Percentiles rank a stretch among this genome's conserved stretches.
These are phyloP conservation scores for Diaporthe aspalathi DNA, from an alignment of 2,329 filamentous ascomycete genomes.

Conservation along the genomic window DNA sequence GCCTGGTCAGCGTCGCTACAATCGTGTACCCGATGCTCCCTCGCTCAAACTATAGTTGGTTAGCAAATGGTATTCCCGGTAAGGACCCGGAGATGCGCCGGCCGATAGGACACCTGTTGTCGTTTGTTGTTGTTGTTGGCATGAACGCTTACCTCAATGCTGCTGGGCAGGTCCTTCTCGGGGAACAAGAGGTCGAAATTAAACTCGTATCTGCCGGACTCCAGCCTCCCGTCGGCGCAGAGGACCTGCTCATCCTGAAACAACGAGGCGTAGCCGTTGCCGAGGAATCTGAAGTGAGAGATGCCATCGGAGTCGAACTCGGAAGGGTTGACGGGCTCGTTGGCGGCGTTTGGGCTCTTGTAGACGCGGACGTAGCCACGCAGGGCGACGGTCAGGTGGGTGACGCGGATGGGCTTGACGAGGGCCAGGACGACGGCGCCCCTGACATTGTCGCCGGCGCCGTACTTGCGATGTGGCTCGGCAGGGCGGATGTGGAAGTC, in stretches of 20 bases:
- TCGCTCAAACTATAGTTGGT: constrained; percentile 81
- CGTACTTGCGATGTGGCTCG: constrained; percentile 82
- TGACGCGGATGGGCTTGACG: constrained; percentile 79
- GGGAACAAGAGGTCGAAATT: constrained; percentile 59
- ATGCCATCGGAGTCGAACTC: constrained; percentile 50
- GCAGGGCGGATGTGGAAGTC: constrained; percentile 83
- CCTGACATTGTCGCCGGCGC: constrained; percentile 78
- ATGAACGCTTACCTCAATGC: constrained; percentile 81
- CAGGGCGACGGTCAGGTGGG: constrained; percentile 81
- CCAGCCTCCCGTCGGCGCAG: constrained; percentile 81
- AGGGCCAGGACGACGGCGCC: constrained; percentile 80
- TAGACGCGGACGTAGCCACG: constrained; percentile 85
- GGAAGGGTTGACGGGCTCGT: constrained; percentile 58
- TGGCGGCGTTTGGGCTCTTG: constrained; percentile 72
- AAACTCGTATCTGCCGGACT: constrained; percentile 82
- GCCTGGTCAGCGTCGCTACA: constrained; percentile 88
- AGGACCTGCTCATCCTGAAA: constrained; percentile 86
- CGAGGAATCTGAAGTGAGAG: constrained; percentile 68
- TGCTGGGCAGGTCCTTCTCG: constrained; percentile 74
- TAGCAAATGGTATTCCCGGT: not conserved
- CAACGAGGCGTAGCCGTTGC: constrained; percentile 81
- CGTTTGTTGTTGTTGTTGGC: not conserved
- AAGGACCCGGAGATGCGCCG: constrained; percentile 5
- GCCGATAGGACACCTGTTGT: not conserved
- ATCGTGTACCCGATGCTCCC: constrained; percentile 93